A percentile compares a stretch with the other conserved stretches of the same genome.
phyloP scores from a whole-genome alignment of 192 early-diverging fungal genomes.

The Backusella westeae region DNA sequence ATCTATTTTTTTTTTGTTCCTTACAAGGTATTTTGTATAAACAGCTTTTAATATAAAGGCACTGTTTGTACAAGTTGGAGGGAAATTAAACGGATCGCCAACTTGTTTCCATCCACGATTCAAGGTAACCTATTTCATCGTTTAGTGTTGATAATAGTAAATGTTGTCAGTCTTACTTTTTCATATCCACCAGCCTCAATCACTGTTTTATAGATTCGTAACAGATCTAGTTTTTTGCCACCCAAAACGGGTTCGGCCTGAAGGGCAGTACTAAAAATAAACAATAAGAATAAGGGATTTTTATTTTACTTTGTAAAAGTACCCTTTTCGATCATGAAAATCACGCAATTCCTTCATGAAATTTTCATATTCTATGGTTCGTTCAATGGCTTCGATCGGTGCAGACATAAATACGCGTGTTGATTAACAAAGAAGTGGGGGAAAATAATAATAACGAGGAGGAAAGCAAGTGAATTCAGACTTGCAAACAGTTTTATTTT shows the following conservation, averaged over 20 bases:
- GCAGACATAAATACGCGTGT: constrained; percentile 29
- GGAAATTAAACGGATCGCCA: constrained; percentile 72
- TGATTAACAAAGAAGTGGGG: neutral
- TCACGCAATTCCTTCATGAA: constrained; percentile 68
- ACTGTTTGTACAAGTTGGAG: constrained; percentile 80
- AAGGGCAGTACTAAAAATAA: constrained; percentile 41
- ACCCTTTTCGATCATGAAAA: constrained; percentile 72
- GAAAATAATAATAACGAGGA: neutral
- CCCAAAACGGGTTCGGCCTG: constrained; percentile 72
- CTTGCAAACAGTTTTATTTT: neutral
- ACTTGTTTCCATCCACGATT: constrained; percentile 76
- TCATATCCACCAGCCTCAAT: constrained; percentile 68
- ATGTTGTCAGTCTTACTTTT: constrained; percentile 41
- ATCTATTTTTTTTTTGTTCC: constrained; percentile 12
- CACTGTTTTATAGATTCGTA: constrained; percentile 59
- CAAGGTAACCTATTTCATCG: constrained; percentile 52
- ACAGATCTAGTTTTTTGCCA: constrained; percentile 72
- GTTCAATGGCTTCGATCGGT: constrained; percentile 62
- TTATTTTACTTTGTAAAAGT: neutral
- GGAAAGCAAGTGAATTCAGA: neutral
- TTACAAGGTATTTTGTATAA: constrained; percentile 66
- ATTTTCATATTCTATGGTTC: constrained; percentile 65
- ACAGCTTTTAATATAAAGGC: constrained; percentile 76
- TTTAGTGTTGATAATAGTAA: neutral
- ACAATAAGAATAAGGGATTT: neutral